Evolutionary conservation across 495 filamentous ascomycete genomes (phyloP), one percentile per base, ranked within the genome.

Genomic region (Saxispiralis lemnorum): DNA sequence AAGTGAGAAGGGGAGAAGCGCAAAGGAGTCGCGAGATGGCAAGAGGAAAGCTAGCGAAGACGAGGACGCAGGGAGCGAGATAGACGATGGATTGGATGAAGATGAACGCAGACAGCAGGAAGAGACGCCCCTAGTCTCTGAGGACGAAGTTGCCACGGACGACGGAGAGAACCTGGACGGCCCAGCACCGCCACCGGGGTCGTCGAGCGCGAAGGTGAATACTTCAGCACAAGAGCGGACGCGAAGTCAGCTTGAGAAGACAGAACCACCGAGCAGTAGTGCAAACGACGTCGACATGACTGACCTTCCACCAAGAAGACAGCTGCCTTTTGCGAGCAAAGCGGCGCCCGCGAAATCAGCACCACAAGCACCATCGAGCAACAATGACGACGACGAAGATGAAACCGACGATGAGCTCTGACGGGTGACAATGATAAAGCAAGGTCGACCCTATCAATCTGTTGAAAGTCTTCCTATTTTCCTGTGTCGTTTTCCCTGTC

Each of bases 41-140:
- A 62, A 62, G 41, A 49, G 59, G 7, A 59, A 58, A 41, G 59
- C 53, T 14, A 39, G 42, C 12, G 49, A 52, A 11, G 38, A 32
- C 11, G 51, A 55, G n/a, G 46, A 51, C 2, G 56, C 57, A 12
- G 45, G 21, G 15, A 49, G 45, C 34, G 51, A 36, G 21, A 11
- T 20, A 38, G 45, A 48, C 14, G 31, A 46, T 38, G 43, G 57
- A 51, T 50, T 48, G 7, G 46, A 51, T 31, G 35, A 49, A 24
- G 40, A 43, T 13, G 52, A 51, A 0, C 35, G 19, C 5, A 31
- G 12, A 6, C 34, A 30, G 9, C 21, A 39, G 13, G 46, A 39
- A 30, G 35, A 43, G 18, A 54, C 48, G 33, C 52, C 52, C 21
- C 41, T 44, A 17, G 32, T 38, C 1, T 35, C 44, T 11, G 44